Base-by-base conservation (phyloP, 129 eudicot species). In the Chrysanthemum seticuspe region DNA sequence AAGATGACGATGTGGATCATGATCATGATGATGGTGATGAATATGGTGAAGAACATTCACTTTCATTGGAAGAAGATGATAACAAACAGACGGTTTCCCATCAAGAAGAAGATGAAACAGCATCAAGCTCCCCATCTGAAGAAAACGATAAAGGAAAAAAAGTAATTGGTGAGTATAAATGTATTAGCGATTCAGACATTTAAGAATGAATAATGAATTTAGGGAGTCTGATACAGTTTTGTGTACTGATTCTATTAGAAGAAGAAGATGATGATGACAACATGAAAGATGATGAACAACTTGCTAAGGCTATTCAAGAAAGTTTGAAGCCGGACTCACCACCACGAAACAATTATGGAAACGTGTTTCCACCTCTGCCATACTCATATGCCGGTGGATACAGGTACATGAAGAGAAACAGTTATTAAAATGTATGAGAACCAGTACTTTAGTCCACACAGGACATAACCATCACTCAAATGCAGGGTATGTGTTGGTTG, bases 401-500 rank as follows among this genome's bases (percentile, higher is more conserved):
- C 83, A 88, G 93, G 97, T 88, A 86, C 21, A 4, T 50, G 3
- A 12, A 44, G 25, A 59, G 27, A 50, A 62, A 11, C 29, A 13
- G 40, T 21, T n/a, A 10, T 48, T 40, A 40, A 0, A 40, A 40
- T 40, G 47, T 40, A 40, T 40, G 47, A 40, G 47, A 40, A 40
- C 47, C 47, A 6, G 47, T 40, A 40, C 47, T 40, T 40, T 40
- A 40, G 47, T 6, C 47, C 47, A 40, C 47, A 40, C 8, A 40
- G 47, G 47, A 40, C 47, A 40, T 40, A 40, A 40, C 47, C 47
- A 40, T 7, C 47, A 40, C 47, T 40, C 47, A 40, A 40, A 40
- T 79, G 74, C 77, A 95, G 99, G 90, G 77, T 84, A 44, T 95
- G 99, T 79, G 85, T 85, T 63, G 99, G 99, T 72, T 95, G 99